These are phyloP conservation scores for Sphagnum fallax DNA, from an alignment of 228 moss, liverwort and hornwort genomes.

Conservation along the genomic window DNA sequence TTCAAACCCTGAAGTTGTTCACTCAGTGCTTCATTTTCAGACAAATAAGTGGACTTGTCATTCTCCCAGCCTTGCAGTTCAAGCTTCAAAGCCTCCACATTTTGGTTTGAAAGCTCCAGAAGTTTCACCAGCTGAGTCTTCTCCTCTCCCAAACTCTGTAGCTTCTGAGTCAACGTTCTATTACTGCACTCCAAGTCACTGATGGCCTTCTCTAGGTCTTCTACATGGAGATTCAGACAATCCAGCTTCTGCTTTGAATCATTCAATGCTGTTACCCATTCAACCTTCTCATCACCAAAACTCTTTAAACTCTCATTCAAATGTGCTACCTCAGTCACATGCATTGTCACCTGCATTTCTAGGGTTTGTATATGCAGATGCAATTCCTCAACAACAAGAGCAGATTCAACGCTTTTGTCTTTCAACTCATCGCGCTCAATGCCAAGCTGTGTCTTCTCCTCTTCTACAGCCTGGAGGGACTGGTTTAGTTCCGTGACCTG, in stretches of 20 bases:
- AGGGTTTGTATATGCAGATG: too few relatives aligned
- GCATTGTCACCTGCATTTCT: background rate
- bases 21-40: constrained; percentile 22
- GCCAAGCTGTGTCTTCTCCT: constrained; percentile 22
- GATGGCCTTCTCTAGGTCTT: constrained; percentile 16
- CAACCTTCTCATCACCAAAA: too few relatives aligned
- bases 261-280: too few relatives aligned
- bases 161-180: background rate
- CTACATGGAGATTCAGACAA: background rate
- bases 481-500: constrained; percentile 21
- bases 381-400: too few relatives aligned
- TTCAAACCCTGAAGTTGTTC: background rate
- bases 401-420: constrained; percentile 10
- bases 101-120: background rate
- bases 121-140: background rate
- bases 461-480: constrained; percentile 24
- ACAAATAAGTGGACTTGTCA: constrained; percentile 27
- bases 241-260: too few relatives aligned
- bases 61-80: constrained; percentile 22
- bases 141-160: constrained; percentile 3
- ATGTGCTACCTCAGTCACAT: constrained; percentile 11
- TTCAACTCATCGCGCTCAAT: constrained; percentile 17
- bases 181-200: background rate
- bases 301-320: too few relatives aligned
- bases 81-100: constrained; percentile 11